Evolutionary conservation across 2,329 filamentous ascomycete species (phyloP), one percentile per base, ranked within the genome.

Genomic region (Cordyceps cicadae): DNA sequence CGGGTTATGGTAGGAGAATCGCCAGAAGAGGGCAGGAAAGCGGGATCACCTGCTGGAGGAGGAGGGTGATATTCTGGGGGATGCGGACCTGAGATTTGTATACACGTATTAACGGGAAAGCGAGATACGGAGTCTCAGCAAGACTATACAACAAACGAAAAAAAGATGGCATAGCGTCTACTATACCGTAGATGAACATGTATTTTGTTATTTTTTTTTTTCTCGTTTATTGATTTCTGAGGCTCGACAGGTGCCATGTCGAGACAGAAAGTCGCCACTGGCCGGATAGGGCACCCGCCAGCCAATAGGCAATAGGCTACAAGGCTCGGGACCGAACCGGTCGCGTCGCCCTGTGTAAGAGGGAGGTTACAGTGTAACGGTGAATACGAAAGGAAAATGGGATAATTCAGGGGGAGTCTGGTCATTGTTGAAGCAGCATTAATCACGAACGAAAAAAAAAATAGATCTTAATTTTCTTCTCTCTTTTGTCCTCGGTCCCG

Each of bases 1-100:
- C 7, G 60, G 60, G 6, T 17, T 62, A 39, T 62, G 60, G 60
- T 62, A 41, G 45, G 60, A 62, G 39, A 62, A 62, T 21, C 46
- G 24, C 46, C 53, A 54, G 46, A 62, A 62, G 54, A 50, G 26
- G 29, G 48, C 53, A 5, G 60, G 60, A 26, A 62, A 49, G 53
- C 19, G 60, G 11, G 60, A 62, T 58, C 39, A 62, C 14, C 41
- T 62, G 41, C 41, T 62, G 11, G 48, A 51, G 15, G 60, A 62
- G 39, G 60, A 61, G 37, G 59, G 60, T 12, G 60, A 62, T 29
- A 62, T 58, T 19, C 14, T 62, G 53, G 60, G 60, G 5, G 60
- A 62, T 26, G 60, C 60, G 14, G 54, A 62, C 32, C 60, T 54
- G 17, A 26, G 39, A 9, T 62, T 62, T 29, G 58, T 58, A 39